Evolutionary conservation across 306 rosid species (phyloP).

Genomic region (Adenanthera pavonina): DNA sequence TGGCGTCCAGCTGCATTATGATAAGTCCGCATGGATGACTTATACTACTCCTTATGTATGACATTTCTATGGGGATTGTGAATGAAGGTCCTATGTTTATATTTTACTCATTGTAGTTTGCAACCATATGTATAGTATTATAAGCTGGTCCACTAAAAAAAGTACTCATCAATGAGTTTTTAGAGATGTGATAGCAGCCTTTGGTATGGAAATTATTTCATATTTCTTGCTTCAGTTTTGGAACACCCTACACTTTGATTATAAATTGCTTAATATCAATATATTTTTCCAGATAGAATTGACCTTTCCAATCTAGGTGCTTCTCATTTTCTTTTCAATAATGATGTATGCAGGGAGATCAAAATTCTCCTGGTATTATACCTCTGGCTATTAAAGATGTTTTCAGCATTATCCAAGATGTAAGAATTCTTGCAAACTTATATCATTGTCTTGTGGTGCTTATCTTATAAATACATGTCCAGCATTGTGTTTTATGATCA

Average conservation of each 20-base stretch:
- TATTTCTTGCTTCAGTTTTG: constrained; percentile 12
- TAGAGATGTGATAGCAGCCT: constrained; percentile 24
- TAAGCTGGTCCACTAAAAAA: not conserved
- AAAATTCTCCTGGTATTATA: constrained; percentile 84
- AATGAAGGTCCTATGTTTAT: not conserved
- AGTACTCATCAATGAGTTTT: not conserved
- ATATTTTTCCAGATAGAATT: constrained; percentile 13
- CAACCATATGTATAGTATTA: not conserved
- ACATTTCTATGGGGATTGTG: not conserved
- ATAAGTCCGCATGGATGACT: not conserved
- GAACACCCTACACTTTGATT: not conserved
- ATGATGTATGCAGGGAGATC: constrained; percentile 82
- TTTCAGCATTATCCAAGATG: constrained; percentile 97
- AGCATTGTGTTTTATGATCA: constrained; percentile 16
- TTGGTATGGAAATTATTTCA: constrained; percentile 11
- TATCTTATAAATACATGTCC: constrained; percentile 16
- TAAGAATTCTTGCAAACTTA: constrained; percentile 53
- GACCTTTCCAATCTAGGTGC: constrained; percentile 25
- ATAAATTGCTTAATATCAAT: constrained; percentile 19
- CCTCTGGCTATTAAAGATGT: constrained; percentile 98
- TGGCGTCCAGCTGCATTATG: not conserved
- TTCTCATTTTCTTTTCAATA: constrained; percentile 36
- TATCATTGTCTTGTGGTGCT: constrained; percentile 13
- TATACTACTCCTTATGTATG: not conserved
- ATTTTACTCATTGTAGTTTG: not conserved